These are phyloP conservation scores for Vinca minor DNA, from an alignment of 257 asterid species.

Conservation along the genomic window DNA sequence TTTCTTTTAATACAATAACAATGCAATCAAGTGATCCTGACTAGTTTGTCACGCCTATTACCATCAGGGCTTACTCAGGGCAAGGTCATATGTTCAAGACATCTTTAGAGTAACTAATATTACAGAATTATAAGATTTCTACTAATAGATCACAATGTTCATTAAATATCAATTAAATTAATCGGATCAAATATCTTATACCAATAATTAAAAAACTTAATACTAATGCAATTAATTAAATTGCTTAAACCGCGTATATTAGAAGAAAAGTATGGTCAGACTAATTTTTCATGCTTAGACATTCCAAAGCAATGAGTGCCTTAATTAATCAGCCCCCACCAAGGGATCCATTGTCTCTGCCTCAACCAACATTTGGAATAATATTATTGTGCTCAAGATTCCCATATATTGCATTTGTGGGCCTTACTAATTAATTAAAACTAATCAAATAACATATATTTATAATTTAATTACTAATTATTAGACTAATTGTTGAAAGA, in stretches of 20 bases:
- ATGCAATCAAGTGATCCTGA: too few species aligned
- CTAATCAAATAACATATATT: slow-evolving; percentile 5
- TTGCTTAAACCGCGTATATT: slow-evolving; percentile 35
- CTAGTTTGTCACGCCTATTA: too few species aligned
- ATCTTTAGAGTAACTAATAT: too few species aligned
- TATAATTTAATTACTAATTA: too few species aligned
- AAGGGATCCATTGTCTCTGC: slow-evolving; percentile 59
- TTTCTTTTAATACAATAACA: too few species aligned
- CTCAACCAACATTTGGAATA: slow-evolving; percentile 81
- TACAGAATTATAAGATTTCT: too few species aligned
- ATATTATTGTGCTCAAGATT: slow-evolving; percentile 61
- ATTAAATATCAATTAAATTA: neutral
- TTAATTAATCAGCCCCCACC: slow-evolving; percentile 59
- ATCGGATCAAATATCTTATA: neutral
- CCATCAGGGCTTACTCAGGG: too few species aligned
- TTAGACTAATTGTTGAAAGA: slow-evolving; percentile 23
- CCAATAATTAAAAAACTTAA: too few species aligned
- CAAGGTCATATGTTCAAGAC: too few species aligned
- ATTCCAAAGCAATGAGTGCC: slow-evolving; percentile 50
- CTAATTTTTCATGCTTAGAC: slow-evolving; percentile 21
- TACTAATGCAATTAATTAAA: too few species aligned
- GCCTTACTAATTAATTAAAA: slow-evolving; percentile 16
- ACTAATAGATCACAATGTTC: too few species aligned
- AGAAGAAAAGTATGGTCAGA: slow-evolving; percentile 23
- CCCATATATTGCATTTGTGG: slow-evolving; percentile 37